These are phyloP conservation scores for Massospora cicadina DNA, from an alignment of 371 early-diverging fungal genomes.

Conservation along the genomic window DNA sequence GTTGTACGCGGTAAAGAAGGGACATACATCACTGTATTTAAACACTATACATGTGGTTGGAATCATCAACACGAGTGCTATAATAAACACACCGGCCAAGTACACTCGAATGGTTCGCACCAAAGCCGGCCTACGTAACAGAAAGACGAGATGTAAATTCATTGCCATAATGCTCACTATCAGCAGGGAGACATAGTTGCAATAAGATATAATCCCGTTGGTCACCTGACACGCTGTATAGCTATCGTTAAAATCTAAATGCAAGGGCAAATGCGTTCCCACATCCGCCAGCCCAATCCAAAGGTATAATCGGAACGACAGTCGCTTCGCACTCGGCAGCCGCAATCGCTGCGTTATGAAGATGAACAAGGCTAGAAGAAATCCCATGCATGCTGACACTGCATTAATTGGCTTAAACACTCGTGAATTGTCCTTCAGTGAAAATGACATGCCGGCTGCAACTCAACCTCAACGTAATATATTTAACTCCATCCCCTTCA, in stretches of 20 bases:
- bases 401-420: neutral
- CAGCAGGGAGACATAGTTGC: neutral
- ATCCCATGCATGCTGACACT: too few species aligned
- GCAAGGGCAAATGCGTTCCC: neutral
- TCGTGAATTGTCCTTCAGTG: too few species aligned
- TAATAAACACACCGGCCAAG: neutral
- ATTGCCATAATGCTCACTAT: neutral
- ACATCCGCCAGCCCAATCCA: constrained; percentile 7
- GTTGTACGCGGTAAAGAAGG: neutral
- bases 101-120: neutral
- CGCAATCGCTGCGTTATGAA: neutral
- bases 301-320: constrained; percentile 5
- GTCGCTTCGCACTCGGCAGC: constrained; percentile 5
- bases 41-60: neutral
- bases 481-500: too few species aligned
- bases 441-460: too few species aligned
- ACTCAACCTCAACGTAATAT: too few species aligned
- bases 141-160: constrained; percentile 4
- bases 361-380: neutral
- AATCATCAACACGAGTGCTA: neutral
- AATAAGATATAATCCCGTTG: neutral
- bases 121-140: neutral
- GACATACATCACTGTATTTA: neutral
- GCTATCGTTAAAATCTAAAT: neutral
- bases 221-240: neutral